Evolutionary conservation across 352 stramenopile species (phyloP).

Genomic region (Phytophthora pluvialis): DNA sequence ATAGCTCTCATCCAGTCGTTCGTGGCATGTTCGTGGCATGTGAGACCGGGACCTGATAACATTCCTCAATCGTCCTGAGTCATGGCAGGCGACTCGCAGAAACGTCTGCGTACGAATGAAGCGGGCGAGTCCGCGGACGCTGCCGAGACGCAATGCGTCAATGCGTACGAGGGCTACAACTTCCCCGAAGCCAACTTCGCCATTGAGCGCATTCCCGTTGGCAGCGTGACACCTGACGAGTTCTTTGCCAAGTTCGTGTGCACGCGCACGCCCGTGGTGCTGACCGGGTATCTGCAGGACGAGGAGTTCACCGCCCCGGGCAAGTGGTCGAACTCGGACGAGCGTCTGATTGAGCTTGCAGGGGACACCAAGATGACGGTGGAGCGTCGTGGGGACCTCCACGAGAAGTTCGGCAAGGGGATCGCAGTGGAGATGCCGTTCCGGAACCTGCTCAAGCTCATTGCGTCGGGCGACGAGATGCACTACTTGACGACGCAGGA

Average conservation of each 20-base stretch:
- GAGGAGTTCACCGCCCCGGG: slow-evolving; percentile 49
- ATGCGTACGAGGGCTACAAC: slow-evolving; percentile 69
- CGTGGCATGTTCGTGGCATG: slow-evolving; percentile 12
- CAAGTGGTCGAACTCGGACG: slow-evolving; percentile 75
- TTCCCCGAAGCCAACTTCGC: slow-evolving; percentile 50
- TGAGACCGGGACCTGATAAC: slow-evolving; percentile 31
- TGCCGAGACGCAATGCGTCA: slow-evolving; percentile 34
- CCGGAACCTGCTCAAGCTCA: slow-evolving; percentile 71
- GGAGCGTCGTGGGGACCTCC: slow-evolving; percentile 67
- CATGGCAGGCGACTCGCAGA: slow-evolving; percentile 36
- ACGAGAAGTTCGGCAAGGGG: slow-evolving; percentile 88
- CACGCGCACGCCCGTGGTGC: slow-evolving; percentile 82
- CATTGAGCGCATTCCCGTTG: slow-evolving; percentile 62
- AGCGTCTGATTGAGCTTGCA: slow-evolving; percentile 66
- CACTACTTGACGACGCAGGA: slow-evolving; percentile 94
- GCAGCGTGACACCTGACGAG: slow-evolving; percentile 57
- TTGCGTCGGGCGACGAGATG: slow-evolving; percentile 71
- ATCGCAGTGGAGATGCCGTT: slow-evolving; percentile 89
- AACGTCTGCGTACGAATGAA: slow-evolving; percentile 54
- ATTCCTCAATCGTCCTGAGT: slow-evolving; percentile 15
- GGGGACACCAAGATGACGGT: slow-evolving; percentile 78
- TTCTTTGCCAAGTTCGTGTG: slow-evolving; percentile 86
- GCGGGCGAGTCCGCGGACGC: slow-evolving; percentile 20
- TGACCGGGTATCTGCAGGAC: slow-evolving; percentile 69
- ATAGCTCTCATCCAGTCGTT: slow-evolving; percentile 44